phyloP scores from a whole-genome alignment of 768 basidiomycete species.

The Paxillus rubicundulus region DNA sequence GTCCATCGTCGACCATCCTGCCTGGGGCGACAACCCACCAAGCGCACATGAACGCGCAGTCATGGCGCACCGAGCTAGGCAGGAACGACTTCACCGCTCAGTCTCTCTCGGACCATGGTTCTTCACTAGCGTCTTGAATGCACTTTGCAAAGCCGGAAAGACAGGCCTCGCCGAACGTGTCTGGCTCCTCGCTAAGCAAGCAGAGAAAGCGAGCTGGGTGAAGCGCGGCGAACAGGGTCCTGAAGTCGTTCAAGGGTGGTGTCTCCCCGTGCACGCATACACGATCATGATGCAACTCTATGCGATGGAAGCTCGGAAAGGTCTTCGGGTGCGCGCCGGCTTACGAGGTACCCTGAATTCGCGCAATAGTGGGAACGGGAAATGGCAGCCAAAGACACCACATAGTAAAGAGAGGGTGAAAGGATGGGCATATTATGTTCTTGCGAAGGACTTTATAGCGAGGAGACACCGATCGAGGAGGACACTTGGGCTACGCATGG shows the following conservation, averaged over 20 bases:
- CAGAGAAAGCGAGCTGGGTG: conserved; percentile 54
- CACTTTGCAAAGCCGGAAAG: conserved; percentile 53
- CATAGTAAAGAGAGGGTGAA: conserved; percentile 20
- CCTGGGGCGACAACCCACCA: conserved; percentile 32
- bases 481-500: conserved; percentile 29
- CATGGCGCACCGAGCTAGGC: conserved; percentile 23
- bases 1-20: conserved; percentile 36
- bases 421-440: conserved; percentile 38
- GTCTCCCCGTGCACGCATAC: conserved; percentile 62
- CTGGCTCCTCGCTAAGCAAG: conserved; percentile 59
- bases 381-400: conserved; percentile 20
- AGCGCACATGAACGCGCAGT: conserved; percentile 23
- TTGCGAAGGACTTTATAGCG: conserved; percentile 18
- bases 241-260: conserved; percentile 50
- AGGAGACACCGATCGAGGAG: conserved; percentile 25
- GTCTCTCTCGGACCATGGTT: conserved; percentile 56
- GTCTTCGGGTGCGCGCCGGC: conserved; percentile 13
- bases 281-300: conserved; percentile 71
- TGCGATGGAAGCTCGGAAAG: conserved; percentile 40
- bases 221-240: conserved; percentile 17
- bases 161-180: conserved; percentile 59
- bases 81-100: conserved; percentile 40
- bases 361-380: conserved; percentile 4
- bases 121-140: conserved; percentile 58
- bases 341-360: conserved; percentile 1